Percentiles rank a stretch among this genome's conserved stretches.
Conservation (phyloP, 345 rosid genomes). For the Eutrema heterophyllum region DNA sequence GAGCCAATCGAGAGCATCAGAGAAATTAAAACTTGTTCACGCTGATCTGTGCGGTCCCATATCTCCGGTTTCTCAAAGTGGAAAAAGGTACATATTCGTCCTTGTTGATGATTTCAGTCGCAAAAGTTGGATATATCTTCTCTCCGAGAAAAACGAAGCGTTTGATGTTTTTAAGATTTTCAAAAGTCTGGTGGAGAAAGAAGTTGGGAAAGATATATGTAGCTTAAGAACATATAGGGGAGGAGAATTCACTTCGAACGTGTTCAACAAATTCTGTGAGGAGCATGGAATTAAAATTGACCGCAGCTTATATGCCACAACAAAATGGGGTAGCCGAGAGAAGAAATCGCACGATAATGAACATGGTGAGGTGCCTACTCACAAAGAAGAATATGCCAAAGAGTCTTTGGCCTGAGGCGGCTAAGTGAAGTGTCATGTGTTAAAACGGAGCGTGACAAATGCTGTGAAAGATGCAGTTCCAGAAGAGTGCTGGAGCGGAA, state of each 20-base stretch:
- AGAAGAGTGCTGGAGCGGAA: background rate
- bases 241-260: background rate
- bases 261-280: background rate
- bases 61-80: too few relatives aligned
- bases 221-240: background rate
- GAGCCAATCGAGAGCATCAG: too few relatives aligned
- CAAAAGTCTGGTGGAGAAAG: slow-evolving; percentile 1
- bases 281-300: background rate
- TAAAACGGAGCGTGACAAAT: background rate
- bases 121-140: too few relatives aligned
- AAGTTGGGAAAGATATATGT: background rate
- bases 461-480: background rate
- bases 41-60: too few relatives aligned
- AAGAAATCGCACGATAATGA: background rate
- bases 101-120: too few relatives aligned
- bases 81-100: too few relatives aligned
- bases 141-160: too few relatives aligned
- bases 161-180: too few relatives aligned
- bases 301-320: background rate
- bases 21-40: too few relatives aligned
- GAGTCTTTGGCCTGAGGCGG: background rate
- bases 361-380: background rate
- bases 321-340: background rate
- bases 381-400: background rate
- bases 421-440: background rate